Conservation (phyloP, 257 asterid species). For the Capsicum rhomboideum region DNA sequence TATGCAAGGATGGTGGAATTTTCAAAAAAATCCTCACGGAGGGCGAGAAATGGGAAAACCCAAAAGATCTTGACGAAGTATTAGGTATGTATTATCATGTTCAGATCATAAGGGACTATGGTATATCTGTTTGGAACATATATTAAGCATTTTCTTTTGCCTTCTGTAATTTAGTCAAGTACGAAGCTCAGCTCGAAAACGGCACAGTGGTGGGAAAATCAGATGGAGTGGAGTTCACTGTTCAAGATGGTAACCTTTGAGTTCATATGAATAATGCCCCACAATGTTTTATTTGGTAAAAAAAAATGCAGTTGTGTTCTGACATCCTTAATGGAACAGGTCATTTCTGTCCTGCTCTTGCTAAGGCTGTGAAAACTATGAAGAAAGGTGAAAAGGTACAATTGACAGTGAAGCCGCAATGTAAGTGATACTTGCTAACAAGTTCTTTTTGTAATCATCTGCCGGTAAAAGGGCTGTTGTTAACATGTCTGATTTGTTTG, state of each 20-base stretch:
- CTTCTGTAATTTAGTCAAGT: conserved; percentile 32
- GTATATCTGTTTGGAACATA: neutral
- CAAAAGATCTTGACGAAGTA: conserved; percentile 65
- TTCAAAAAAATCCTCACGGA: conserved; percentile 50
- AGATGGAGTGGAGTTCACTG: conserved; percentile 51
- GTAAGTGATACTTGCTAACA: conserved; percentile 20
- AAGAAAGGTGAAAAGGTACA: conserved; percentile 67
- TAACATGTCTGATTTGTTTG: neutral
- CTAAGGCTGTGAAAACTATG: conserved; percentile 71
- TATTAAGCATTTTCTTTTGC: neutral
- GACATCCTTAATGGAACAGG: conserved; percentile 22
- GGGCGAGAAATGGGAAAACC: conserved; percentile 78
- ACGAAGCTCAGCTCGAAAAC: conserved; percentile 50
- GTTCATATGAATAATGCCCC: neutral
- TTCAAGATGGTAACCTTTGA: conserved; percentile 34
- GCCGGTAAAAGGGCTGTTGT: neutral
- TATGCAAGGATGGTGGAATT: conserved; percentile 74
- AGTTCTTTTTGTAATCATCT: neutral
- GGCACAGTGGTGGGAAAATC: conserved; percentile 44
- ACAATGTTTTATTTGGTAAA: neutral
- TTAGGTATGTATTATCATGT: conserved; percentile 19
- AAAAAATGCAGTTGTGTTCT: neutral
- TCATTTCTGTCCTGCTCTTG: conserved; percentile 59
- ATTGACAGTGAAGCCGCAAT: conserved; percentile 61
- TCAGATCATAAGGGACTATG: neutral